Evolutionary conservation across 495 filamentous ascomycete genomes (phyloP).

Genomic region (Glutinoglossum americanum): DNA sequence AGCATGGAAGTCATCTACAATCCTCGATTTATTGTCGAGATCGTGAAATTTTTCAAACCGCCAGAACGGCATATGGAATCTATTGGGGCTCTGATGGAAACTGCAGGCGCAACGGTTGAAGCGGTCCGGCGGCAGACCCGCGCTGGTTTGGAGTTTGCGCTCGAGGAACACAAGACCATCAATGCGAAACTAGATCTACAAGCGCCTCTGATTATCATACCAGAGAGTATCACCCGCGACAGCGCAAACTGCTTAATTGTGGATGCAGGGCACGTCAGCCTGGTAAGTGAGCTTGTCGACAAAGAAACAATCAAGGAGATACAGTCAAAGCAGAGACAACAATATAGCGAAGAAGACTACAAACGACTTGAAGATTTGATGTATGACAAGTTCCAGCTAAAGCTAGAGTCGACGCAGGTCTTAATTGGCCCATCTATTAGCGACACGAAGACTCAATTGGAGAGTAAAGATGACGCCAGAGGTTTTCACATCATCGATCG

Average conservation of each 20-base stretch:
- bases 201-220: slow-evolving; percentile 87
- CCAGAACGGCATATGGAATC: slow-evolving; percentile 97
- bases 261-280: slow-evolving; percentile 85
- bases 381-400: slow-evolving; percentile 88
- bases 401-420: slow-evolving; percentile 81
- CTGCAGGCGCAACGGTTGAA: slow-evolving; percentile 85
- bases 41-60: slow-evolving; percentile 85
- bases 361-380: slow-evolving; percentile 70
- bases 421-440: slow-evolving; percentile 89
- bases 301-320: slow-evolving; percentile 70
- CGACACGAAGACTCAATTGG: slow-evolving; percentile 68
- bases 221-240: slow-evolving; percentile 67
- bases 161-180: slow-evolving; percentile 93
- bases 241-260: slow-evolving; percentile 73
- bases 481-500: slow-evolving; percentile 83
- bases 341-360: slow-evolving; percentile 77
- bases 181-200: slow-evolving; percentile 91
- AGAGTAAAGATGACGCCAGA: slow-evolving; percentile 39
- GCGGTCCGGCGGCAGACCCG: slow-evolving; percentile 84
- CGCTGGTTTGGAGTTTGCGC: slow-evolving; percentile 83
- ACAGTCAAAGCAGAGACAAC: slow-evolving; percentile 71
- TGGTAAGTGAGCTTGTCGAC: slow-evolving; percentile 84
- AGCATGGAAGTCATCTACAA: slow-evolving; percentile 96
- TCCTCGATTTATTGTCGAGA: slow-evolving; percentile 70
- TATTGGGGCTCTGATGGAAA: slow-evolving; percentile 81